These are phyloP conservation scores for Otatea glauca DNA, from an alignment of 176 grass and related monocot species.

Conservation along the genomic window DNA sequence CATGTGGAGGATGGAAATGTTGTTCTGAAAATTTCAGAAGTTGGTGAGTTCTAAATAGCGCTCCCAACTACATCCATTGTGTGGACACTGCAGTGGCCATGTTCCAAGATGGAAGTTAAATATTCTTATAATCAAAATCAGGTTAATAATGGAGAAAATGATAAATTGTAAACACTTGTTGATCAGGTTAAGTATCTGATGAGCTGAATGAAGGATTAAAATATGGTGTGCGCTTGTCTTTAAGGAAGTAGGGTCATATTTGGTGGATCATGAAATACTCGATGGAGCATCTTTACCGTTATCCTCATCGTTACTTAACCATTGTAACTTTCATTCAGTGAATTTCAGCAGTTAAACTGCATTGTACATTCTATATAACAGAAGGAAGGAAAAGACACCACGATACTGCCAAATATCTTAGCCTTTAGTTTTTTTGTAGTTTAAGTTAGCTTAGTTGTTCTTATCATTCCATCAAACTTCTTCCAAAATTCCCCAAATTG, in stretches of 20 bases:
- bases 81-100: not conserved
- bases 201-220: slow-evolving; percentile 17
- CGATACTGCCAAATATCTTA: too few relatives aligned
- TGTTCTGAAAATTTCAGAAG: not conserved
- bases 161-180: not conserved
- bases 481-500: too few relatives aligned
- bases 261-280: too few relatives aligned
- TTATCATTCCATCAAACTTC: too few relatives aligned
- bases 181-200: not conserved
- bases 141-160: not conserved
- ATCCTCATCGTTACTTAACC: too few relatives aligned
- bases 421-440: too few relatives aligned
- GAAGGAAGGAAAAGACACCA: too few relatives aligned
- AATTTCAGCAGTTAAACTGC: too few relatives aligned
- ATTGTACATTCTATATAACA: too few relatives aligned
- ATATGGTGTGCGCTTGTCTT: not conserved
- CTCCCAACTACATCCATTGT: slow-evolving; percentile 1
- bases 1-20: slow-evolving; percentile 11
- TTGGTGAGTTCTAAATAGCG: not conserved
- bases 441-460: too few relatives aligned
- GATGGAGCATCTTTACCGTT: too few relatives aligned
- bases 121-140: not conserved
- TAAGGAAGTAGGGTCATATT: not conserved
- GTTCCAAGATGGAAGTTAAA: not conserved
- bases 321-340: too few relatives aligned